phyloP scores from a whole-genome alignment of 2,329 filamentous ascomycete genomes.

The Aureobasidium vineae region DNA sequence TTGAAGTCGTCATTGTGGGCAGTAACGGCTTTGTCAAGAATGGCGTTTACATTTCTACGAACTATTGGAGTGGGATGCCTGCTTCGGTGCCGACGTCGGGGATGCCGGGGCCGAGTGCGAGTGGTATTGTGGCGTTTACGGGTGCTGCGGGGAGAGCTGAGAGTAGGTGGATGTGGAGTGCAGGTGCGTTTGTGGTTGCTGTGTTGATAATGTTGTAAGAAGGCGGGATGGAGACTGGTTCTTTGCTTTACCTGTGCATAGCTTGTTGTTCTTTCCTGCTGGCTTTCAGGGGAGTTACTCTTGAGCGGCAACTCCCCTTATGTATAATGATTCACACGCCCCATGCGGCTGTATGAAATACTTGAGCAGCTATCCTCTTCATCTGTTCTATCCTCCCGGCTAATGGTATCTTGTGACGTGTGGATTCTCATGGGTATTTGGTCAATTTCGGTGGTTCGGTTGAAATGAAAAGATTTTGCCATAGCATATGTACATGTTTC shows the following conservation, averaged over 20 bases:
- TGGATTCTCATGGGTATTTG: not conserved
- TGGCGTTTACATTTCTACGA: not conserved
- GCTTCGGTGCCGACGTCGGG: slow-evolving; percentile 31
- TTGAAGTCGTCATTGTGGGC: slow-evolving; percentile 34
- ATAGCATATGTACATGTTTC: not conserved
- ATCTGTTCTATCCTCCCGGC: too few species aligned
- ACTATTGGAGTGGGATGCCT: slow-evolving; percentile 23
- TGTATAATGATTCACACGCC: not conserved
- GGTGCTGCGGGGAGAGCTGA: not conserved
- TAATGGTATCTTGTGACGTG: not conserved
- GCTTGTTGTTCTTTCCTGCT: not conserved
- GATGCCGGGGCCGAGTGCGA: slow-evolving; percentile 30
- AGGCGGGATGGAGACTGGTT: not conserved
- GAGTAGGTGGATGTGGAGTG: not conserved
- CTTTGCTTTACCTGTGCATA: not conserved
- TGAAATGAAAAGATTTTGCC: not conserved
- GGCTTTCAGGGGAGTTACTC: not conserved
- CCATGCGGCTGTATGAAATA: not conserved
- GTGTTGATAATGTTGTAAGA: not conserved
- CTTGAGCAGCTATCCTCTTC: too few species aligned
- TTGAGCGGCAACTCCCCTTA: not conserved
- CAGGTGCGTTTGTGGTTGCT: not conserved
- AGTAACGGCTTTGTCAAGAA: slow-evolving; percentile 30
- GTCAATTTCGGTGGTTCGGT: not conserved
- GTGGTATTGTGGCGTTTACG: not conserved